Base-by-base conservation (phyloP, 1,139 yeast genomes). In the Geotrichum aggregatum region DNA sequence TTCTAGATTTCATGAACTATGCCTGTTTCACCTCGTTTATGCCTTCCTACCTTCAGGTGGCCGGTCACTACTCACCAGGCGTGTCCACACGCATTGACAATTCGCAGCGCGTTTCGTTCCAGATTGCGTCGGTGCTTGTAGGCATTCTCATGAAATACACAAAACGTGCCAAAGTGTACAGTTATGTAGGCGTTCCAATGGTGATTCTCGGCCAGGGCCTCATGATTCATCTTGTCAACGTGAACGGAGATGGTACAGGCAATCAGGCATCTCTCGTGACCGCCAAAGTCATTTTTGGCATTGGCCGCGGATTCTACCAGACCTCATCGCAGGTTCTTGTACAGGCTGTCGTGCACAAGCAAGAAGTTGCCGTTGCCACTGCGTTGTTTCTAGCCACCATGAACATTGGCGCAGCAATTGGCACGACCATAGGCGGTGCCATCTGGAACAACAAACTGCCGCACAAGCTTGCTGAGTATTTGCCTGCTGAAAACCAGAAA, bases 401-500 rank as follows among this genome's bases (percentile, higher is more conserved):
- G 43, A 54, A 55, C 11, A 42, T 59, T 35, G 72, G 72, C 40
- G 67, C 64, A 21, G 64, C 71, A 24, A 58, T 68, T 31, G 71
- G 71, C 18, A 41, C 51, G 42, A 59, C 70, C 14, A 59, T 67
- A 33, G 52, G 68, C 19, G 66, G 62, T 47, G 69, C 70, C n/a
- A 61, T 68, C 53, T 66, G 64, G 61, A 58, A 59, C 33, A 56
- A 61, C 53, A 55, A 54, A 13, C 63, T 67, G 56, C 63, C 64
- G 21, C 30, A 44, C 3, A 57, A 61, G 10, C 54, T 60, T 11
- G 51, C 31, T 16, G 53, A 52, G 44, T 53, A 50, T 38, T 53
- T 60, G n/a, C 63, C 63, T 11, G 55, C 16, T 2, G 49, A 24
- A 11, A 47, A 38, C 33, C 26, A 49, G 34, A 31, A 41, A n/a